A percentile compares a stretch with the other conserved stretches of the same genome.
These are phyloP conservation scores for Pythium aquatile DNA, from an alignment of 352 stramenopile species.

Conservation along the genomic window DNA sequence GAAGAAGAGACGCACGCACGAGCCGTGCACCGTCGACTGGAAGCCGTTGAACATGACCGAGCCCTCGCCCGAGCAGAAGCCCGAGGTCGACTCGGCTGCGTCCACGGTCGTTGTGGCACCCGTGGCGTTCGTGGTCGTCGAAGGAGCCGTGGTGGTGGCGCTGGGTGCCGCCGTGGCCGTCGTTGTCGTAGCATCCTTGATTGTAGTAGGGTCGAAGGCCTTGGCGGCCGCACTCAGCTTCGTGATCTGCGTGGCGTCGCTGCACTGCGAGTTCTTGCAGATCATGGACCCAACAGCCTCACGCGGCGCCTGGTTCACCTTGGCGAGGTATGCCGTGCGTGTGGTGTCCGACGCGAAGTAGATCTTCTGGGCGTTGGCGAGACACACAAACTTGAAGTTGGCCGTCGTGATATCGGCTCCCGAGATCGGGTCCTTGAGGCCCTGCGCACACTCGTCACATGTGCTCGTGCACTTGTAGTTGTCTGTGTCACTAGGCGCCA, in stretches of 20 bases:
- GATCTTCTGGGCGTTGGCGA: conserved; percentile 79
- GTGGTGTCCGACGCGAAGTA: conserved; percentile 75
- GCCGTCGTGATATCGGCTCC: conserved; percentile 46
- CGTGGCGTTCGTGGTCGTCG: conserved; percentile 11
- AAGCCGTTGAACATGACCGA: conserved; percentile 86
- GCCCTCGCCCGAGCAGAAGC: conserved; percentile 63
- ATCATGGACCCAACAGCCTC: conserved; percentile 53
- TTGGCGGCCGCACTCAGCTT: conserved; percentile 47
- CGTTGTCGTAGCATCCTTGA: conserved; percentile 12
- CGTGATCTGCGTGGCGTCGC: conserved; percentile 59
- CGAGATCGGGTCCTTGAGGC: conserved; percentile 61
- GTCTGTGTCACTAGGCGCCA: conserved; percentile 61
- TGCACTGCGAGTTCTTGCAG: conserved; percentile 53
- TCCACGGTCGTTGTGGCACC: conserved; percentile 22
- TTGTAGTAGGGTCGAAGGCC: conserved; percentile 29
- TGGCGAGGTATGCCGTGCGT: conserved; percentile 62
- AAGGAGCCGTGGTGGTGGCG: conserved; percentile 23
- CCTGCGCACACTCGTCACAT: conserved; percentile 46
- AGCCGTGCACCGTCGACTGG: conserved; percentile 66
- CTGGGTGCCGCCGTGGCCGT: not conserved
- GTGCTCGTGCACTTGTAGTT: conserved; percentile 72
- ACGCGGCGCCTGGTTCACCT: conserved; percentile 50
- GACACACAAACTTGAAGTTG: conserved; percentile 73
- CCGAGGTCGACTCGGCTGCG: conserved; percentile 14
- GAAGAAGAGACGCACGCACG: conserved; percentile 77